Conservation (phyloP, 805 yeast species). For the Candida fluviatilis region DNA sequence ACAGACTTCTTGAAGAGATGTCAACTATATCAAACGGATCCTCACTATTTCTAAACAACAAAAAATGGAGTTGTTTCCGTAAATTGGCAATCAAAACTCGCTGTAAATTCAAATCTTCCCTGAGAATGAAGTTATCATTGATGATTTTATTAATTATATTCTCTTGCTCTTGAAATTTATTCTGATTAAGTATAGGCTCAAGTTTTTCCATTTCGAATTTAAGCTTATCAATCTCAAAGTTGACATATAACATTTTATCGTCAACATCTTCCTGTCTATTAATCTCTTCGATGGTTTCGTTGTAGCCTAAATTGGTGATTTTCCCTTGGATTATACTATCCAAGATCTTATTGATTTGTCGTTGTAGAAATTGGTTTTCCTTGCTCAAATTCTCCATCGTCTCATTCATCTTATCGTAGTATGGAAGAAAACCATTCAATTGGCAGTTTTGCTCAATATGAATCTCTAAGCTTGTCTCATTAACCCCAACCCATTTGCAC, state of each 20-base stretch:
- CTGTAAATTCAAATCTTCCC: constrained; percentile 46
- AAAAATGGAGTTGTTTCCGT: constrained; percentile 49
- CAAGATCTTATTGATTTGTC: constrained; percentile 42
- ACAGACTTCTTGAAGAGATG: constrained; percentile 21
- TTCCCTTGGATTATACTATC: constrained; percentile 48
- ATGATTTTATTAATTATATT: constrained; percentile 27
- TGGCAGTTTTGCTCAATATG: constrained; percentile 31
- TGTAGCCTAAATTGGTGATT: constrained; percentile 47
- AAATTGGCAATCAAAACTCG: constrained; percentile 41
- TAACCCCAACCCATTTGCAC: constrained; percentile 44
- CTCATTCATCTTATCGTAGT: constrained; percentile 15
- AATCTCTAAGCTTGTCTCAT: constrained; percentile 31
- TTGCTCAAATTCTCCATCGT: constrained; percentile 22
- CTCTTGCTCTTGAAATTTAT: constrained; percentile 22
- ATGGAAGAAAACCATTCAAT: constrained; percentile 26
- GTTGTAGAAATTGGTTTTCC: constrained; percentile 39
- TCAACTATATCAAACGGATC: constrained; percentile 11
- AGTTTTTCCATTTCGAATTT: constrained; percentile 37
- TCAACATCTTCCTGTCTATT: constrained; percentile 17
- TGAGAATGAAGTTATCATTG: constrained; percentile 35
- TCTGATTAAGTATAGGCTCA: constrained; percentile 27
- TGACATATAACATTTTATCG: constrained; percentile 27
- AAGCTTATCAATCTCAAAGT: constrained; percentile 42
- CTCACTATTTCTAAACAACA: constrained; percentile 32
- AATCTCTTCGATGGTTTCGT: constrained; percentile 45